phyloP scores from a whole-genome alignment of 768 basidiomycete genomes.

The Flagelloscypha sp. region DNA sequence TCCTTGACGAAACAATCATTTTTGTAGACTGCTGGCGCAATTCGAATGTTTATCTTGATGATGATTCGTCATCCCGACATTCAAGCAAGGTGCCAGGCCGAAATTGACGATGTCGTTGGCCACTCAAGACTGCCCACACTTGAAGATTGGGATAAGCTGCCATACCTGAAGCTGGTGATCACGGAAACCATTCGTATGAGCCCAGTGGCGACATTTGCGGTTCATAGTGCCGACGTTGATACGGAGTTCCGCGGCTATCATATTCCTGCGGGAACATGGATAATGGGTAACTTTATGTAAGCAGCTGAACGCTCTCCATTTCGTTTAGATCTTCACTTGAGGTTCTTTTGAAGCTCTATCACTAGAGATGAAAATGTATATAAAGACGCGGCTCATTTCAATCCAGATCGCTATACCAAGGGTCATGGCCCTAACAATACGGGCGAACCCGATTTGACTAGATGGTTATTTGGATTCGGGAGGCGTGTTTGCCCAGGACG shows the following conservation, averaged over 20 bases:
- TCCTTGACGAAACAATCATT: too few species aligned
- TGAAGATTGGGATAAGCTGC: constrained; percentile 14
- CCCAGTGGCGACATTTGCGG: background rate
- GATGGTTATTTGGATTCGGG: constrained; percentile 8
- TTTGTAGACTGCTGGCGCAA: constrained; percentile 7
- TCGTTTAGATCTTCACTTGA: background rate
- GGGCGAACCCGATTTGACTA: background rate
- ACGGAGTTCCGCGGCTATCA: constrained; percentile 21
- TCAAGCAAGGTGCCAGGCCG: constrained; percentile 20
- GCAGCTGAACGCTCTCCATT: background rate
- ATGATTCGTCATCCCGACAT: constrained; percentile 21
- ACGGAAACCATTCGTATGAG: constrained; percentile 5
- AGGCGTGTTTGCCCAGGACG: constrained; percentile 7
- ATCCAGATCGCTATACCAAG: background rate
- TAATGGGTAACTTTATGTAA: constrained; percentile 21
- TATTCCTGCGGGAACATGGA: constrained; percentile 23
- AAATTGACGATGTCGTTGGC: constrained; percentile 20
- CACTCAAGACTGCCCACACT: constrained; percentile 16
- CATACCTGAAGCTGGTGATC: constrained; percentile 14
- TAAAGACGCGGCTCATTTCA: background rate
- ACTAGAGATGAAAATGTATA: background rate
- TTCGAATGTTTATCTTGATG: constrained; percentile 18
- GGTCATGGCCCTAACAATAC: background rate
- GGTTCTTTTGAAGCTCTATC: background rate
- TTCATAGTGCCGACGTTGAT: constrained; percentile 25